phyloP scores from a whole-genome alignment of 257 asterid species.

The Solanum sejunctum region DNA sequence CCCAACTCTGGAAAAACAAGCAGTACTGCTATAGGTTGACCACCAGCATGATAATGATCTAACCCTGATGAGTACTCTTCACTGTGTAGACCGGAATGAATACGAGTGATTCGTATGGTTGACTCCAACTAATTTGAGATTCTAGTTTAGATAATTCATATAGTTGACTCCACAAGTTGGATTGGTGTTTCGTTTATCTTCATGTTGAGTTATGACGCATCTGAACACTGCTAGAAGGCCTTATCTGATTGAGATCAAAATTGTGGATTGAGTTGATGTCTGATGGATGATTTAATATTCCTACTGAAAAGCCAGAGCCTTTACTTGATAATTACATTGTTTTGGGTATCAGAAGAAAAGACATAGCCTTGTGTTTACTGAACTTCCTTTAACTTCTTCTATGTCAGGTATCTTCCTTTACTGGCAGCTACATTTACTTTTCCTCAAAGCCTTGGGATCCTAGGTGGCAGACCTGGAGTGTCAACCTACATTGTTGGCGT shows the following conservation, averaged over 20 bases:
- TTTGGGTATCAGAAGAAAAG: background rate
- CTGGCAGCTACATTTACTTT: slow-evolving; percentile 73
- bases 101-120: background rate
- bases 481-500: slow-evolving; percentile 93
- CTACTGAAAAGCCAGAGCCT: background rate
- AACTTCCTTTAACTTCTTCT: background rate
- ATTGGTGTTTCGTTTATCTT: background rate
- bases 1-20: background rate
- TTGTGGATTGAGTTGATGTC: background rate
- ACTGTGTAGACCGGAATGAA: background rate
- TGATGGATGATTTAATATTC: background rate
- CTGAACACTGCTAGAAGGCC: background rate
- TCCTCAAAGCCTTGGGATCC: slow-evolving; percentile 91
- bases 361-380: background rate
- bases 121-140: background rate
- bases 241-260: background rate
- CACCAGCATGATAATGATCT: background rate
- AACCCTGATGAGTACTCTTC: background rate
- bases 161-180: background rate
- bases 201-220: background rate
- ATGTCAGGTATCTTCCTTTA: slow-evolving; percentile 74
- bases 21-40: background rate
- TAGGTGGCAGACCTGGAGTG: slow-evolving; percentile 96
- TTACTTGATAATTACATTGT: background rate
- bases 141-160: background rate